Conservation (phyloP, 2,329 filamentous ascomycete genomes). For the Calonectria henricotiae region DNA sequence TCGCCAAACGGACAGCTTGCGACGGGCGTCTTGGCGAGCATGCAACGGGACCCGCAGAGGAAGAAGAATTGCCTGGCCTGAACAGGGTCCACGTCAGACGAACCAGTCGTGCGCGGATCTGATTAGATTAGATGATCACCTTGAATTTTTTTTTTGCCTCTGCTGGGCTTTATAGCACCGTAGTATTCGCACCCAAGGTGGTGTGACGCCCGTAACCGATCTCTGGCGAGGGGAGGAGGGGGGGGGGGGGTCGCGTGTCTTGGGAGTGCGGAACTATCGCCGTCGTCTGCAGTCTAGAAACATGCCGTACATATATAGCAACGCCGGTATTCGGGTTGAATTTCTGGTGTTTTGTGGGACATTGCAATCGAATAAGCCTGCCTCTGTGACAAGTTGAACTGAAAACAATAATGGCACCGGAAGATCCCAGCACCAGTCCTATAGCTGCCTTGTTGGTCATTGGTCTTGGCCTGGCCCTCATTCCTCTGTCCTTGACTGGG, state of each 20-base stretch:
- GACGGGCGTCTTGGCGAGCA: slow-evolving; percentile 24
- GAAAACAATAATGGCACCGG: slow-evolving; percentile 32
- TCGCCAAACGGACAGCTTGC: background rate
- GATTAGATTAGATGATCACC: slow-evolving; percentile 50
- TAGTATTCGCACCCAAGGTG: slow-evolving; percentile 25
- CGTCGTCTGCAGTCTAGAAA: slow-evolving; percentile 21
- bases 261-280: slow-evolving; percentile 41
- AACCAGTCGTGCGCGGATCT: slow-evolving; percentile 40
- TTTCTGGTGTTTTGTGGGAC: background rate
- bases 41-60: background rate
- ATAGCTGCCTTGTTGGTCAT: slow-evolving; percentile 52
- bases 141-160: background rate
- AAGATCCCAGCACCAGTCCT: slow-evolving; percentile 24
- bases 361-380: background rate
- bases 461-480: slow-evolving; percentile 56
- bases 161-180: background rate
- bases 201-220: slow-evolving; percentile 36
- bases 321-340: background rate
- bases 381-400: background rate
- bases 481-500: slow-evolving; percentile 60
- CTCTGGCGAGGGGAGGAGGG: slow-evolving; percentile 3
- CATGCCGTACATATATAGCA: background rate
- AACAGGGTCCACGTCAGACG: slow-evolving; percentile 22
- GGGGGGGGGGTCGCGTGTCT: background rate
- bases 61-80: slow-evolving; percentile 16